Base-by-base conservation (phyloP, 768 basidiomycete species). In the Podaxis sp. region DNA sequence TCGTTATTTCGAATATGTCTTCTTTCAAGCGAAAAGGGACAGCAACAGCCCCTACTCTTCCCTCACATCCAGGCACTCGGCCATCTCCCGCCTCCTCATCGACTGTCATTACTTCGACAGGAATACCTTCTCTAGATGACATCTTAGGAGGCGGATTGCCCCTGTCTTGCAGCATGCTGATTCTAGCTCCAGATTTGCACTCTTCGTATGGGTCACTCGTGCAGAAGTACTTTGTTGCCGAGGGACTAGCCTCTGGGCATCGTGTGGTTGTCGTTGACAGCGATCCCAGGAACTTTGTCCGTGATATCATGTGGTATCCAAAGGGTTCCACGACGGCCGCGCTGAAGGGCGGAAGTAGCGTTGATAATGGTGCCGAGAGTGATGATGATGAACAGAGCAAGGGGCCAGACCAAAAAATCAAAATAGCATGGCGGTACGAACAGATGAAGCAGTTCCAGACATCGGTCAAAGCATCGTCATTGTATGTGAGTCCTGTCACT, bases 351-450 rank as follows among this genome's bases (percentile, higher is more conserved):
- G 37, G 79, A 22, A 69, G 70, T 29, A 73, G 75, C 2, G 76
- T 73, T 46, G 78, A 82, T 61, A 66, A 67, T 25, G 66, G 67
- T 6, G 57, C 57, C n/a, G 71, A 67, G 29, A 69, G 70, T 25
- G 65, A 74, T 52, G 75, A 72, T 2, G 78, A 76, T 19, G 74
- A 76, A 29, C 80, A 81, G 46, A 76, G 79, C 38, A 71, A 72
- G 17, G 74, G 75, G 12, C 74, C 74, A 27, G 82, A 77, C 46
- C 80, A 85, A 27, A 87, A 86, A 68, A 90, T 96, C 66, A 96
- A 91, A 77, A 98, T 99, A 68, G 97, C 97, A 33, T 99, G 97
- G 93, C 84, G 97, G 70, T 99, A 99, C 74, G 93, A 94, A 69
- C 83, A 88, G 61, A 91, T 98, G 91, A 92, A 90, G 76, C 88